Percentiles rank a stretch among this genome's conserved stretches.
These are phyloP conservation scores for Candida qinlingensis DNA, from an alignment of 805 yeast genomes.

Conservation along the genomic window DNA sequence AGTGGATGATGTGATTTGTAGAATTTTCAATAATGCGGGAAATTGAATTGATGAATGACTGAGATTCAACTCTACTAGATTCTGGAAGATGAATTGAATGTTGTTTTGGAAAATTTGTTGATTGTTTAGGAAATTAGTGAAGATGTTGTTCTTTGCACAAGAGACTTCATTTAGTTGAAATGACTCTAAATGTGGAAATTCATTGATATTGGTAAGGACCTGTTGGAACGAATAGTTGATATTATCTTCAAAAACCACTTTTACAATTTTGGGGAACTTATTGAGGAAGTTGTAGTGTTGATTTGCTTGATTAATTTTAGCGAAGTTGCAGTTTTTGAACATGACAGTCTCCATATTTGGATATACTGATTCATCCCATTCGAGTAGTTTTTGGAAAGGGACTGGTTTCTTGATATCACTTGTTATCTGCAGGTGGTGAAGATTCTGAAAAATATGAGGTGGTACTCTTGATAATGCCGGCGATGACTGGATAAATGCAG, in stretches of 20 bases:
- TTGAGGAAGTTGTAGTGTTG: slow-evolving; percentile 21
- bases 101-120: slow-evolving; percentile 5
- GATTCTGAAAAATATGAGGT: slow-evolving; percentile 1
- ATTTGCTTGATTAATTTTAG: slow-evolving; percentile 10
- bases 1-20: neutral
- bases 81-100: slow-evolving; percentile 10
- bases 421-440: slow-evolving; percentile 12
- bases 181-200: slow-evolving; percentile 6
- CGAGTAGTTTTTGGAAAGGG: slow-evolving; percentile 19
- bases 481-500: slow-evolving; percentile 3
- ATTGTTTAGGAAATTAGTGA: slow-evolving; percentile 4
- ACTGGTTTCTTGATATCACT: slow-evolving; percentile 16
- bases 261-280: slow-evolving; percentile 14
- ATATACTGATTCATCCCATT: slow-evolving; percentile 3
- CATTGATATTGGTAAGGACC: slow-evolving; percentile 4
- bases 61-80: slow-evolving; percentile 15
- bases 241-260: slow-evolving; percentile 21
- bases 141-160: slow-evolving; percentile 5
- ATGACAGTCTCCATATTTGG: slow-evolving; percentile 16
- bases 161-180: slow-evolving; percentile 7
- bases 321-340: slow-evolving; percentile 21
- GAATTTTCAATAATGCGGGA: slow-evolving; percentile 15
- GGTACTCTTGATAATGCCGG: slow-evolving; percentile 1
- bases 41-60: slow-evolving; percentile 23
- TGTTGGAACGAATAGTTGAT: slow-evolving; percentile 5